A percentile compares a stretch with the other conserved stretches of the same genome.
phyloP scores from a whole-genome alignment of 257 asterid species.

The Penstemon newberryi region DNA sequence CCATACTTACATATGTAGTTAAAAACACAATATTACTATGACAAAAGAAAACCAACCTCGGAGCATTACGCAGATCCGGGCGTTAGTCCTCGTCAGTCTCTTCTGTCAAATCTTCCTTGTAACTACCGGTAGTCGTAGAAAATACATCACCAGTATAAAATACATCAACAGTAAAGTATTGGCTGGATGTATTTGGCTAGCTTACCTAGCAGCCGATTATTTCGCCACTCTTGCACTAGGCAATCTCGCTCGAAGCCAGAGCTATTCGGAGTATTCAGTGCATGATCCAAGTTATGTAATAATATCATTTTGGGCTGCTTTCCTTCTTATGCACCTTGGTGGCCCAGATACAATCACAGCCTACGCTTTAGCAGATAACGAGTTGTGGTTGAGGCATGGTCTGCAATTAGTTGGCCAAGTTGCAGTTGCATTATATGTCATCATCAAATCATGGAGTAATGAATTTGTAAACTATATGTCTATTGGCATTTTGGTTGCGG shows the following conservation, averaged over 20 bases:
- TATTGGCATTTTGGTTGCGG: conserved; percentile 28
- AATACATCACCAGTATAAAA: conserved; percentile 8
- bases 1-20: too few relatives aligned
- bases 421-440: conserved; percentile 30
- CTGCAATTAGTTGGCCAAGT: conserved; percentile 35
- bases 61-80: conserved; percentile 26
- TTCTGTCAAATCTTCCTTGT: conserved; percentile 21
- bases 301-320: conserved; percentile 43
- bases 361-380: conserved; percentile 44
- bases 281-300: neutral
- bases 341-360: conserved; percentile 50
- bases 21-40: too few relatives aligned
- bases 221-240: conserved; percentile 40
- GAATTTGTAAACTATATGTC: conserved; percentile 15
- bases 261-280: neutral
- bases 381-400: conserved; percentile 41
- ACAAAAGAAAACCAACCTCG: neutral
- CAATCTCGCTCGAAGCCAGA: conserved; percentile 28
- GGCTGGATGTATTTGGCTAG: conserved; percentile 19
- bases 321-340: conserved; percentile 46
- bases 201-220: conserved; percentile 35
- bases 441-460: conserved; percentile 19
- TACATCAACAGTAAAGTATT: neutral
- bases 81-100: conserved; percentile 28
- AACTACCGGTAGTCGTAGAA: conserved; percentile 26